These are phyloP conservation scores for Nematocida parisii DNA, from an alignment of 371 early-diverging fungal genomes.

Conservation along the genomic window DNA sequence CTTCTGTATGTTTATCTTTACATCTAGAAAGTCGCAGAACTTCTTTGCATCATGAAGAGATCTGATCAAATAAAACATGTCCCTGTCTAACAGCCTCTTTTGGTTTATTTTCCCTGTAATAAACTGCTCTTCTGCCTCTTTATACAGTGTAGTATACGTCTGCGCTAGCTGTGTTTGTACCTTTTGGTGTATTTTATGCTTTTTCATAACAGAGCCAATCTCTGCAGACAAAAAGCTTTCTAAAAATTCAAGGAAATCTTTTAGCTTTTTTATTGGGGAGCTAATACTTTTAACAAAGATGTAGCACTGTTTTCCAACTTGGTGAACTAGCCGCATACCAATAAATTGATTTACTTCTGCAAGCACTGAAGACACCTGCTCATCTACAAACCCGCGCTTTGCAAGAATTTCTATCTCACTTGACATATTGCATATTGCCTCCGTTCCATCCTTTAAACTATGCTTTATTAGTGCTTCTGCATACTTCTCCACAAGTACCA, in stretches of 20 bases:
- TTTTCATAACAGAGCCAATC: slow-evolving; percentile 2
- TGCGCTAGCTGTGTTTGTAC: background rate
- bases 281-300: background rate
- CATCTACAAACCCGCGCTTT: background rate
- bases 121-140: slow-evolving; percentile 45
- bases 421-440: background rate
- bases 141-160: slow-evolving; percentile 24
- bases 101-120: slow-evolving; percentile 14
- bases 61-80: slow-evolving; percentile 12
- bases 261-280: slow-evolving; percentile 17
- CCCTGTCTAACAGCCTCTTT: slow-evolving; percentile 24
- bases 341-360: background rate
- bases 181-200: slow-evolving; percentile 4
- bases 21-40: background rate
- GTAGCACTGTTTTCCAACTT: slow-evolving; percentile 26
- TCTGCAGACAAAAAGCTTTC: background rate
- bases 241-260: slow-evolving; percentile 5
- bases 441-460: background rate
- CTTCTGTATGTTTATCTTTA: background rate
- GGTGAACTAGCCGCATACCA: slow-evolving; percentile 1
- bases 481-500: slow-evolving; percentile 2
- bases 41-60: slow-evolving; percentile 1
- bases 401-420: slow-evolving; percentile 23
- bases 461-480: slow-evolving; percentile 4
- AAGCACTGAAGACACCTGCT: background rate